phyloP scores from a whole-genome alignment of 805 yeast species.

The Candida parachauliodes region DNA sequence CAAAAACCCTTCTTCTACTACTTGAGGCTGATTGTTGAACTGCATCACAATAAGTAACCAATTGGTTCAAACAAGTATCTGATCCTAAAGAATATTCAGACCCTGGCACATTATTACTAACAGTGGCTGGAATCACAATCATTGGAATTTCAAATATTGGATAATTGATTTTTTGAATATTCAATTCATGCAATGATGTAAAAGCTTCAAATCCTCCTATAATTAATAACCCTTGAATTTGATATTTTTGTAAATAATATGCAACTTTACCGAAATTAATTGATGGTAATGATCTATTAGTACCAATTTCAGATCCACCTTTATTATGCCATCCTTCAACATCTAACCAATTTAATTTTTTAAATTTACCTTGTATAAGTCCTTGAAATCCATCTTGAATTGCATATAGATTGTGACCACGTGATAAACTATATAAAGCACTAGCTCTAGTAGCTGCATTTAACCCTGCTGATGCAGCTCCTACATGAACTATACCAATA shows the following conservation, averaged over 20 bases:
- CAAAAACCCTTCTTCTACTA: constrained; percentile 73
- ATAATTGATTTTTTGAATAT: constrained; percentile 54
- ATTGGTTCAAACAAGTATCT: constrained; percentile 70
- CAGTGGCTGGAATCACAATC: constrained; percentile 75
- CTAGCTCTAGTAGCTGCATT: constrained; percentile 75
- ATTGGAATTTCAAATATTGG: constrained; percentile 76
- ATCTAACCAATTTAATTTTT: constrained; percentile 61
- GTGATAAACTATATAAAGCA: constrained; percentile 70
- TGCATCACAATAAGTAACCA: constrained; percentile 73
- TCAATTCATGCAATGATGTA: constrained; percentile 64
- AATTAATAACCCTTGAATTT: constrained; percentile 65
- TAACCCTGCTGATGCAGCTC: constrained; percentile 79
- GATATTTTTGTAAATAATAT: constrained; percentile 63
- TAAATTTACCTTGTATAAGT: constrained; percentile 57
- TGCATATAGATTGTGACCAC: constrained; percentile 70
- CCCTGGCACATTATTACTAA: constrained; percentile 79
- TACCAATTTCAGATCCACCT: constrained; percentile 83
- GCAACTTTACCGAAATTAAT: constrained; percentile 72
- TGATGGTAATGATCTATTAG: constrained; percentile 67
- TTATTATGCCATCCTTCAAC: constrained; percentile 68
- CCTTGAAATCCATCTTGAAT: constrained; percentile 76
- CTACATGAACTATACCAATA: constrained; percentile 70
- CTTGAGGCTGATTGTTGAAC: constrained; percentile 77
- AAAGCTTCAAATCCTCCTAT: constrained; percentile 85
- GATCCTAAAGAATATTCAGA: constrained; percentile 75